Evolutionary conservation across 2,329 filamentous ascomycete genomes (phyloP).

Genomic region (Botryotinia convoluta): DNA sequence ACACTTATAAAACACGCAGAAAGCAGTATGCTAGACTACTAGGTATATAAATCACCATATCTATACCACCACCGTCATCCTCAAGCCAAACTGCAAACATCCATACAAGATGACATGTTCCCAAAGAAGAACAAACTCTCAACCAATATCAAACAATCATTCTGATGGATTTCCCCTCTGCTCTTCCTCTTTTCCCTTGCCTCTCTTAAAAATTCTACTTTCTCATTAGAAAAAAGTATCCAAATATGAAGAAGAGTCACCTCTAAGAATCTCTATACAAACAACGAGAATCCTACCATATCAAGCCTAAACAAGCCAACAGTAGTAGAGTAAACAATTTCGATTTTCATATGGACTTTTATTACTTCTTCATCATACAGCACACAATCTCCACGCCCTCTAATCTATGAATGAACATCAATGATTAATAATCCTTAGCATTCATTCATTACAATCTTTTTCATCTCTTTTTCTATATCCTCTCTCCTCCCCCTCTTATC

Average conservation of each 20-base stretch:
- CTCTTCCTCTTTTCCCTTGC: neutral
- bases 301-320: neutral
- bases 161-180: neutral
- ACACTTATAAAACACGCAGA: no score
- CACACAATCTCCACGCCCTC: neutral
- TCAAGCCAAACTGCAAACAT: neutral
- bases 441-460: neutral
- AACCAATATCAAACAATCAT: neutral
- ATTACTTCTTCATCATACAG: neutral
- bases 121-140: neutral
- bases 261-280: neutral
- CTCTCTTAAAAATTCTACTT: neutral
- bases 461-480: neutral
- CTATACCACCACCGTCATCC: neutral
- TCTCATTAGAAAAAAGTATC: neutral
- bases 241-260: neutral
- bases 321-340: neutral
- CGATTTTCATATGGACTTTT: neutral
- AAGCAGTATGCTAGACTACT: neutral
- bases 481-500: neutral
- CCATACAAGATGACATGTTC: neutral
- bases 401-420: no score
- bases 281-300: accelerated
- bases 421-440: accelerated
- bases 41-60: neutral